phyloP scores from a whole-genome alignment of 345 rosid species.

The Eucalyptus fibrosa region DNA sequence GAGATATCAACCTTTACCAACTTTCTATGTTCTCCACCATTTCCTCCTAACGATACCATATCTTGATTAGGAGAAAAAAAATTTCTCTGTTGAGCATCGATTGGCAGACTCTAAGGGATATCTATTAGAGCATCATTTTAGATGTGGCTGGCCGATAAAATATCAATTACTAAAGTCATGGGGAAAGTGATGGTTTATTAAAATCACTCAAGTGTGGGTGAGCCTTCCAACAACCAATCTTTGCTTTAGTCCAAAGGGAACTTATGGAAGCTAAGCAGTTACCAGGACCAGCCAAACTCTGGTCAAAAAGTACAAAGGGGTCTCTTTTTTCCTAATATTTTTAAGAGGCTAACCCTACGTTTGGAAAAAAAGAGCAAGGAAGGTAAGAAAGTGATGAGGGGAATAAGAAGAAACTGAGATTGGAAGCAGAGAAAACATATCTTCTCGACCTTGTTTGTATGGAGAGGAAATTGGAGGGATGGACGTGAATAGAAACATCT shows the following conservation, averaged over 20 bases:
- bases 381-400: not conserved
- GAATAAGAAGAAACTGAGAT: not conserved
- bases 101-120: not conserved
- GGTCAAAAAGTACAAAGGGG: not conserved
- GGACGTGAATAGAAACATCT: not conserved
- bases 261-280: not conserved
- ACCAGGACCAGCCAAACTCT: not conserved
- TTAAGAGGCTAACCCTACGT: not conserved
- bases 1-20: not conserved
- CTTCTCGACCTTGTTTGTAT: not conserved
- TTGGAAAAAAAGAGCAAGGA: not conserved
- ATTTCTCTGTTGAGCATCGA: not conserved
- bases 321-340: not conserved
- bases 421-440: not conserved
- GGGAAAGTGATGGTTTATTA: not conserved
- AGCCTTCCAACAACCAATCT: not conserved
- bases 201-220: not conserved
- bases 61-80: not conserved
- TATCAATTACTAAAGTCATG: not conserved
- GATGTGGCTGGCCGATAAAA: not conserved
- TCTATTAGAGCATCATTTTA: not conserved
- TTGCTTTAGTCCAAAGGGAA: not conserved
- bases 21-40: not conserved
- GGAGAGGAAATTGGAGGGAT: not conserved
- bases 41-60: not conserved